Evolutionary conservation across 768 basidiomycete species (phyloP).

Genomic region (Leccinum ochraceum): DNA sequence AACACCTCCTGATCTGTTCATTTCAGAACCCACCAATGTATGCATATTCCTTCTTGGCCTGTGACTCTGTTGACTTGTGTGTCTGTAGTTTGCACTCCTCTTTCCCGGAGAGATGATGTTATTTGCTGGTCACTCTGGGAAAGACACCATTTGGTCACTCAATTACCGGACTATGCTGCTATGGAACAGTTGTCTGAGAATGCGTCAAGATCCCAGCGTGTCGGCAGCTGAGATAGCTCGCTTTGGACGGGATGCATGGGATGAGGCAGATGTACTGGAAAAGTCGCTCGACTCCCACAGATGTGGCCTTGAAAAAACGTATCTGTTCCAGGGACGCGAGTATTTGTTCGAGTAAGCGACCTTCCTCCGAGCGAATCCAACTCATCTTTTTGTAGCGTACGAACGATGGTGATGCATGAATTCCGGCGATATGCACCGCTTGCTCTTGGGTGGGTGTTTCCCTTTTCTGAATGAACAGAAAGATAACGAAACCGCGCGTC

Average conservation of each 20-base stretch:
- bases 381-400: conserved; percentile 44
- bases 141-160: conserved; percentile 76
- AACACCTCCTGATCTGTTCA: conserved; percentile 49
- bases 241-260: conserved; percentile 69
- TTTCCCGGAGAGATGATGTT: conserved; percentile 71
- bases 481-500: conserved; percentile 2
- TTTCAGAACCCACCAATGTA: conserved; percentile 68
- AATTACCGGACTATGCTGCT: conserved; percentile 67
- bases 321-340: conserved; percentile 69
- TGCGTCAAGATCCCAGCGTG: conserved; percentile 45
- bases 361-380: conserved; percentile 5
- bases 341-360: conserved; percentile 72
- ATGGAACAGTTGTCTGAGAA: conserved; percentile 72
- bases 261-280: conserved; percentile 69
- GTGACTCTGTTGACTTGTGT: conserved; percentile 3
- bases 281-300: conserved; percentile 60
- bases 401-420: conserved; percentile 71
- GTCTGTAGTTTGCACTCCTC: conserved; percentile 61
- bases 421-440: conserved; percentile 66
- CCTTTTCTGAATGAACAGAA: background rate
- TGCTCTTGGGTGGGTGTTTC: conserved; percentile 48
- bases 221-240: conserved; percentile 54
- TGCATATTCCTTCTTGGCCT: conserved; percentile 20
- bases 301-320: conserved; percentile 66
- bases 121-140: conserved; percentile 39